Conservation (phyloP, 225 moss, liverwort and hornwort species). For the Thuidium tamariscinum region DNA sequence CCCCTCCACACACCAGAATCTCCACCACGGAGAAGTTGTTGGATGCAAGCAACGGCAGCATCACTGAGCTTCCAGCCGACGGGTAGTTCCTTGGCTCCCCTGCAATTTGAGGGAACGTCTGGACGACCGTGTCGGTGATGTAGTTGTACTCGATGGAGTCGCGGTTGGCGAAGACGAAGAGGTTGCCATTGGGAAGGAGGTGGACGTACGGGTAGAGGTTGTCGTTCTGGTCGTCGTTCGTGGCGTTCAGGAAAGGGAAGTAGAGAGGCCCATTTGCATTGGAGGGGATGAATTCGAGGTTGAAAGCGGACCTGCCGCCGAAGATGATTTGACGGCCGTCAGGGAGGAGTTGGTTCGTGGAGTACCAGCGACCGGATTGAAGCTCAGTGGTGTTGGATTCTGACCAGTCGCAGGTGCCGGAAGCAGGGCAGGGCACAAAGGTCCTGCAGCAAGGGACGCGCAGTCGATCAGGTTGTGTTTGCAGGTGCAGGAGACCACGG, state of each 20-base stretch:
- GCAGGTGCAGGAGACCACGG: neutral
- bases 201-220: slow-evolving; percentile 57
- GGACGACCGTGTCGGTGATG: slow-evolving; percentile 17
- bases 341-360: slow-evolving; percentile 48
- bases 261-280: slow-evolving; percentile 9
- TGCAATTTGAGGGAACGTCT: slow-evolving; percentile 29
- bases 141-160: slow-evolving; percentile 55
- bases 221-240: slow-evolving; percentile 46
- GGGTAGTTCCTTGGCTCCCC: slow-evolving; percentile 56
- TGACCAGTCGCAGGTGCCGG: slow-evolving; percentile 44
- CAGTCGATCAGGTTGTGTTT: neutral
- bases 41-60: slow-evolving; percentile 31
- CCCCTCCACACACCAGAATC: slow-evolving; percentile 46
- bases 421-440: slow-evolving; percentile 23
- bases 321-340: slow-evolving; percentile 48
- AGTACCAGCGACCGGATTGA: slow-evolving; percentile 53
- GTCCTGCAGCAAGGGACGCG: slow-evolving; percentile 10
- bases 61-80: slow-evolving; percentile 44
- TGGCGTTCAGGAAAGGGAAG: slow-evolving; percentile 33
- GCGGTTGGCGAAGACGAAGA: slow-evolving; percentile 46
- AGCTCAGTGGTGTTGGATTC: slow-evolving; percentile 20
- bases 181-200: slow-evolving; percentile 41
- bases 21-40: slow-evolving; percentile 35
- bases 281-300: slow-evolving; percentile 28
- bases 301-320: slow-evolving; percentile 32